These are phyloP conservation scores for Theileria orientalis DNA, from an alignment of 169 alveolate species.

Conservation along the genomic window DNA sequence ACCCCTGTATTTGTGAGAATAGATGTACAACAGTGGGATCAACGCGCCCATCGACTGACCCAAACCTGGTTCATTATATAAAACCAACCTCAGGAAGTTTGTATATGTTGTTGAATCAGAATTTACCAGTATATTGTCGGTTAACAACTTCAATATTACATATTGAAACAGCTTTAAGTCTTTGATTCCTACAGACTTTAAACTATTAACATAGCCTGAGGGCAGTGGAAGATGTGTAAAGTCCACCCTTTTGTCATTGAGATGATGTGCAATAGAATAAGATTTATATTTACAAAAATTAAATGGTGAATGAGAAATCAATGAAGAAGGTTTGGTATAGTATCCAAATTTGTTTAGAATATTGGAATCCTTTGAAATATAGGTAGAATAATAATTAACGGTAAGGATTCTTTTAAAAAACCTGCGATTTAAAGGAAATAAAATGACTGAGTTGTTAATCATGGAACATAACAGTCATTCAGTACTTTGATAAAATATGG, in stretches of 20 bases:
- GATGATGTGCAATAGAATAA: not conserved
- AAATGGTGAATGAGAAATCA: too few species aligned
- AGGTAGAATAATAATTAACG: too few species aligned
- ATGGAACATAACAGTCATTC: not conserved
- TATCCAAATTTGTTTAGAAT: too few species aligned
- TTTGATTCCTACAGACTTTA: constrained; percentile 28
- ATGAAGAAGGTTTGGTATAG: too few species aligned
- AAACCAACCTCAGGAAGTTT: constrained; percentile 16
- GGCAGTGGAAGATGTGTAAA: constrained; percentile 13
- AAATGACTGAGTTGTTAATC: not conserved
- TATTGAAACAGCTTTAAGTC: constrained; percentile 50
- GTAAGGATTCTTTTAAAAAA: not conserved
- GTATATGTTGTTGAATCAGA: not conserved
- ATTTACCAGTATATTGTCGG: constrained; percentile 19
- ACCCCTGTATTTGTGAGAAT: too few species aligned
- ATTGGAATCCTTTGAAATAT: not conserved
- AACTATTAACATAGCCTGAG: constrained; percentile 21
- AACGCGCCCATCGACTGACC: constrained; percentile 53
- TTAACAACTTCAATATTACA: constrained; percentile 20
- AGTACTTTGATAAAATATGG: not conserved
- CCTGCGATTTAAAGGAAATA: not conserved
- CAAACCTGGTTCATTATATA: constrained; percentile 30
- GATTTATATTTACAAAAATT: not conserved
- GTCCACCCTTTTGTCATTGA: constrained; percentile 36
- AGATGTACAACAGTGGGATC: constrained; percentile 46